Percentiles rank a stretch among this genome's conserved stretches.
These are phyloP conservation scores for Nannizziopsis barbatae DNA, from an alignment of 2,329 filamentous ascomycete species.

Conservation along the genomic window DNA sequence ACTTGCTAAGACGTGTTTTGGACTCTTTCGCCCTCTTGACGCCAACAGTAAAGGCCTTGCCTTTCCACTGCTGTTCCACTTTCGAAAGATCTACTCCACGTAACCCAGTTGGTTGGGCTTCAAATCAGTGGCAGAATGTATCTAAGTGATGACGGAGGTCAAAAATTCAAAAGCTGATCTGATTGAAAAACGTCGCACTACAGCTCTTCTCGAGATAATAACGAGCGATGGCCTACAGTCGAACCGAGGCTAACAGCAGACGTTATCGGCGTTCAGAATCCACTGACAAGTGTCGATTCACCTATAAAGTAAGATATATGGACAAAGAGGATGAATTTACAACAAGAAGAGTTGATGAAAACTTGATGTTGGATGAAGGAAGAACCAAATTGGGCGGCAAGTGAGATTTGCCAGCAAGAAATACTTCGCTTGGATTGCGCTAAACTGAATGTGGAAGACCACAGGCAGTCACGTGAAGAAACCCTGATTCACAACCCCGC, in stretches of 20 bases:
- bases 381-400: conserved; percentile 8
- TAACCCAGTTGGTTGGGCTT: not conserved
- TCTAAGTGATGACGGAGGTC: conserved; percentile 8
- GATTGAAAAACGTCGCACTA: conserved; percentile 9
- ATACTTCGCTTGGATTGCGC: conserved; percentile 7
- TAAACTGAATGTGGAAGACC: not conserved
- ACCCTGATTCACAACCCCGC: not conserved
- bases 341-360: conserved; percentile 3
- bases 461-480: not conserved
- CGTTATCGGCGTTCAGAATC: conserved; percentile 4
- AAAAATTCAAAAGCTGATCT: conserved; percentile 4
- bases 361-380: conserved; percentile 10
- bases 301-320: not conserved
- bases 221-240: conserved; percentile 10
- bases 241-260: conserved; percentile 1
- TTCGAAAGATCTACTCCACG: conserved; percentile 6
- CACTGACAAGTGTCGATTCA: conserved; percentile 2
- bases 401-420: conserved; percentile 12
- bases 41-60: not conserved
- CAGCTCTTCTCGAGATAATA: conserved; percentile 8
- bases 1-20: not conserved
- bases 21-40: not conserved
- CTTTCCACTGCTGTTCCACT: not conserved
- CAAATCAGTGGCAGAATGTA: conserved; percentile 2
- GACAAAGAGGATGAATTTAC: conserved; percentile 10